Percentiles rank a stretch among this genome's conserved stretches.
phyloP scores from a whole-genome alignment of 176 grass and related monocot genomes.

The Oryza brachyantha region DNA sequence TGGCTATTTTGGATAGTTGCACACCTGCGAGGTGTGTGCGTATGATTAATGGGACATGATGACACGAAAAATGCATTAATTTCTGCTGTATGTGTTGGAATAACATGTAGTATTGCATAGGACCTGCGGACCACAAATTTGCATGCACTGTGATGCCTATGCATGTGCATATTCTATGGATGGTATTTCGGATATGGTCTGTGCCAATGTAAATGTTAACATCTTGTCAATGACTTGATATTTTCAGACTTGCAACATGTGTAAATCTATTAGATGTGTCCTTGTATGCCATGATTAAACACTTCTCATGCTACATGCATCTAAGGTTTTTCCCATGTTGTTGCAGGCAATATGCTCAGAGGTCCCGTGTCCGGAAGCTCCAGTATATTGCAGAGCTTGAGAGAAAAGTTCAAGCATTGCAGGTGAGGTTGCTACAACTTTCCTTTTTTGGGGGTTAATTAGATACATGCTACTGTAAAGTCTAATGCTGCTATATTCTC shows the following conservation, averaged over 20 bases:
- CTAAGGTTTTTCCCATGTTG: not conserved
- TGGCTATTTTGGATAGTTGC: not conserved
- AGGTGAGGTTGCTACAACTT: conserved; percentile 42
- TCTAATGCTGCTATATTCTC: conserved; percentile 1
- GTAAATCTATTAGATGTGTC: not conserved
- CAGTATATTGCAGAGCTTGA: conserved; percentile 98
- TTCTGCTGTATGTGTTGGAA: not conserved
- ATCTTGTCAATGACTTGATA: not conserved
- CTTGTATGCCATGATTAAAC: not conserved
- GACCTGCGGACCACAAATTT: not conserved
- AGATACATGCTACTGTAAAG: no score
- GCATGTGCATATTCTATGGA: not conserved
- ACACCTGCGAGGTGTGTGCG: not conserved
- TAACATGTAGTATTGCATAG: not conserved
- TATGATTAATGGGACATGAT: conserved; percentile 1
- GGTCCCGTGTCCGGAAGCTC: conserved; percentile 90
- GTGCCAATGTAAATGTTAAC: conserved; percentile 23
- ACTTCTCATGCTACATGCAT: not conserved
- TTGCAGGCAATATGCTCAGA: conserved; percentile 91
- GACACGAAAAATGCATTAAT: conserved; percentile 4
- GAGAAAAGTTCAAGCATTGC: conserved; percentile 79
- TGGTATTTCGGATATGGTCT: not conserved
- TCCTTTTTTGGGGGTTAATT: no score
- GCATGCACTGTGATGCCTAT: not conserved
- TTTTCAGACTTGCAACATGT: not conserved